phyloP scores from a whole-genome alignment of 805 yeast species.

The Teunomyces barrocoloradensis region DNA sequence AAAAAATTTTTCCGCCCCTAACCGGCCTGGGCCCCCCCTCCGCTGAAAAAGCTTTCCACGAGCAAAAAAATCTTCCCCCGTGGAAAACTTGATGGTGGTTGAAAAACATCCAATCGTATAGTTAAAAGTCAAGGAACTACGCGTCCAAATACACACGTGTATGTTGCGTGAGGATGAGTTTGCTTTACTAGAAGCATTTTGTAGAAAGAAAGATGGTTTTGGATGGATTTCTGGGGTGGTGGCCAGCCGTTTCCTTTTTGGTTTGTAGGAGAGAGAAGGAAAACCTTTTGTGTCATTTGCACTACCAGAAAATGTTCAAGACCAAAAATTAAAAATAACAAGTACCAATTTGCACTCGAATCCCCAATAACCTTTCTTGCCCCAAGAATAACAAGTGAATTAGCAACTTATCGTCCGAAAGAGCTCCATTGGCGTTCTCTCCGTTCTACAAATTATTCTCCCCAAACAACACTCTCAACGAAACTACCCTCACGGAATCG shows the following conservation, averaged over 20 bases:
- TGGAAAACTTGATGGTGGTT: not conserved
- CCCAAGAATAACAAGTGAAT: not conserved
- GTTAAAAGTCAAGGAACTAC: no score
- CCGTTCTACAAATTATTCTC: not conserved
- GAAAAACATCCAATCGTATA: no score
- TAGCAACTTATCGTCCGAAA: not conserved
- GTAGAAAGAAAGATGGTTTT: not conserved
- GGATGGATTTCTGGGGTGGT: not conserved
- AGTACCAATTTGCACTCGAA: not conserved
- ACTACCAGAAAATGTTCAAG: constrained; percentile 6
- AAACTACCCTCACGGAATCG: not conserved
- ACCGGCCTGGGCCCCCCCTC: not conserved
- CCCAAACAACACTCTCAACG: not conserved
- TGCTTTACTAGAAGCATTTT: not conserved
- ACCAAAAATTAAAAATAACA: constrained; percentile 1
- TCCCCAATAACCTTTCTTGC: not conserved
- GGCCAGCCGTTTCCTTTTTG: not conserved
- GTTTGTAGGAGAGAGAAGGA: no score
- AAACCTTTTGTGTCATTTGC: constrained; percentile 4
- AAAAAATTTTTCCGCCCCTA: constrained; percentile 1
- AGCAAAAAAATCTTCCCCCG: not conserved
- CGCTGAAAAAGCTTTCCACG: not conserved
- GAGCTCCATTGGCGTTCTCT: not conserved
- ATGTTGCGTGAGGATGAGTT: not conserved
- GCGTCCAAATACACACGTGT: no score